Percentiles rank a stretch among this genome's conserved stretches.
phyloP scores from a whole-genome alignment of 306 rosid genomes.

The Ziziphus jujuba region DNA sequence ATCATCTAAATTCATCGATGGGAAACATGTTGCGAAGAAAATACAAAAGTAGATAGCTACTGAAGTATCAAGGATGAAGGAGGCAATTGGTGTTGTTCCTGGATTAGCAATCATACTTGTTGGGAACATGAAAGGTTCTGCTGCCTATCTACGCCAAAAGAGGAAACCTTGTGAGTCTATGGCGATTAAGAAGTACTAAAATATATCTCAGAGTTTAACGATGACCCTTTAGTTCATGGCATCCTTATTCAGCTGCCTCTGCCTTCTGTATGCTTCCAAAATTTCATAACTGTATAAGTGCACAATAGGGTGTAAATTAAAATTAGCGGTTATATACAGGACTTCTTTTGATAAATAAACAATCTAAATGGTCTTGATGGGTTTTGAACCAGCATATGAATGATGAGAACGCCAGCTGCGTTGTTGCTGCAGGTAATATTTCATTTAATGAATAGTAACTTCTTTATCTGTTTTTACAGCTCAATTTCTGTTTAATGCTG shows the following conservation, averaged over 20 bases:
- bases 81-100: slow-evolving; percentile 64
- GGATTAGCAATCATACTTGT: slow-evolving; percentile 94
- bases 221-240: slow-evolving; percentile 77
- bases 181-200: slow-evolving; percentile 68
- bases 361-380: slow-evolving; percentile 9
- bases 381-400: slow-evolving; percentile 68
- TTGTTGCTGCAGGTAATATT: slow-evolving; percentile 70
- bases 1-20: too few species aligned
- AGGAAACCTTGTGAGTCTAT: slow-evolving; percentile 70
- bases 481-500: slow-evolving; percentile 7
- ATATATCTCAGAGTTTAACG: slow-evolving; percentile 53
- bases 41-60: too few species aligned
- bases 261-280: slow-evolving; percentile 52
- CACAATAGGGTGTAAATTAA: too few species aligned
- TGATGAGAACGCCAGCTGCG: slow-evolving; percentile 84
- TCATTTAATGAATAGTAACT: slow-evolving; percentile 3
- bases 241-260: slow-evolving; percentile 87
- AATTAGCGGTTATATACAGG: background rate
- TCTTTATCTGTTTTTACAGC: background rate
- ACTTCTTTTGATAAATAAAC: background rate
- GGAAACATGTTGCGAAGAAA: too few species aligned
- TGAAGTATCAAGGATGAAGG: too few species aligned
- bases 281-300: background rate
- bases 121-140: slow-evolving; percentile 84
- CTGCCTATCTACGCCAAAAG: slow-evolving; percentile 82